Base-by-base conservation (phyloP, 2,329 filamentous ascomycete genomes). In the Leptographium lundbergii region DNA sequence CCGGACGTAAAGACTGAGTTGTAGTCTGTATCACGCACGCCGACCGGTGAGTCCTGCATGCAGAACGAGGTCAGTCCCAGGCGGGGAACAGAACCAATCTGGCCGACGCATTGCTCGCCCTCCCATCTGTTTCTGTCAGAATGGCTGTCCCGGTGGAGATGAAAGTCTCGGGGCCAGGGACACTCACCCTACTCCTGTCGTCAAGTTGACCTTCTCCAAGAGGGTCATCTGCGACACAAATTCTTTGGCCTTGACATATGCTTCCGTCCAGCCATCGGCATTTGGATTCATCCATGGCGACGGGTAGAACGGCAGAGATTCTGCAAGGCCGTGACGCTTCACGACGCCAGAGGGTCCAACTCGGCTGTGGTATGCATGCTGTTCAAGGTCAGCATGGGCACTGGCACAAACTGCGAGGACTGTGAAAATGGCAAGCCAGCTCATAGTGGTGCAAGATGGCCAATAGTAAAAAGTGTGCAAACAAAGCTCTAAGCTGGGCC, bases 171-270 rank as follows among this genome's bases (percentile, higher is more conserved):
- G 6, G 24, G 10, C 5, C 34, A 52, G 25, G 17, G 4, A 7
- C 24, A 74, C 84, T 71, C 74, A 92, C 81, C 91, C 91, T 63
- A 87, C 82, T 70, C 92, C 92, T 0, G 91, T 96, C 3, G 92
- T 97, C 63, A 99, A 71, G 71, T 97, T 97, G 72, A 97, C 90
- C 75, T 96, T 96, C 71, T 96, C 91, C 13, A 84, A 69, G 42
- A 96, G 77, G 0, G 90, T 95, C 72, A 96, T 74, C 69, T 91
- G 84, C 11, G 86, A 87, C 53, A 96, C 90, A 67, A 96, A 92
- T 3, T 78, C 81, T 65, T 81, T 83, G 1, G 91, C 91, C 70
- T 87, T 85, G 24, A 73, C 74, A 65, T 95, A 91, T 47, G 90
- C 89, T 7, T 83, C 80, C 58, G 81, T 78, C 91, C 91, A 96